Conservation (phyloP, 2,329 filamentous ascomycete species). For the Sclerotinia nivalis region DNA sequence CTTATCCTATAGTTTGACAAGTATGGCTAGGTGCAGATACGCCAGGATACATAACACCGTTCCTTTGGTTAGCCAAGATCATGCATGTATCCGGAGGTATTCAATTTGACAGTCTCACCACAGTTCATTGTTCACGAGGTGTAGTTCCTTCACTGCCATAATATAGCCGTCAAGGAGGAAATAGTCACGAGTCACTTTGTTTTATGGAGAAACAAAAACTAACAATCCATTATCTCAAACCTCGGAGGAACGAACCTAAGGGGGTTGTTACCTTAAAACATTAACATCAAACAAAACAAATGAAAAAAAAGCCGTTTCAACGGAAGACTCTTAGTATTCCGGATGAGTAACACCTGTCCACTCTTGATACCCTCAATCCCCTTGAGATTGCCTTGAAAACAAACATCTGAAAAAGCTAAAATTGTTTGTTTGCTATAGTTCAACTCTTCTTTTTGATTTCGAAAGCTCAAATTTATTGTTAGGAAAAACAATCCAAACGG, state of each 20-base stretch:
- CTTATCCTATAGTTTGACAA: constrained; percentile 21
- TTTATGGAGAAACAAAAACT: constrained; percentile 15
- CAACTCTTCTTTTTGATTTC: neutral
- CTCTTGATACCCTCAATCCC: neutral
- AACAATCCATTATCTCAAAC: constrained; percentile 14
- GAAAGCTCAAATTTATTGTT: neutral
- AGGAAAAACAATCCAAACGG: constrained; percentile 18
- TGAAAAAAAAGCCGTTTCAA: constrained; percentile 7
- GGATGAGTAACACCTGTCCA: neutral
- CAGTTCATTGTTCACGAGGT: constrained; percentile 4
- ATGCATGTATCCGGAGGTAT: constrained; percentile 25
- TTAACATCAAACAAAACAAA: constrained; percentile 21
- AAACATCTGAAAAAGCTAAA: constrained; percentile 15
- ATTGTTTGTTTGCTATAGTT: constrained; percentile 1
- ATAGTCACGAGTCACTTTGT: constrained; percentile 19
- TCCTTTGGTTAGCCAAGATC: constrained; percentile 24
- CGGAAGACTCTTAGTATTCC: neutral
- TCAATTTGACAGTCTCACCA: constrained; percentile 20
- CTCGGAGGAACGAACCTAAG: constrained; percentile 21
- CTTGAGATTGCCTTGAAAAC: constrained; percentile 8
- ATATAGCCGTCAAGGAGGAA: constrained; percentile 16
- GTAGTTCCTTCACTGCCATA: constrained; percentile 5
- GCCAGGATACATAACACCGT: constrained; percentile 20
- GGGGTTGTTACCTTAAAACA: constrained; percentile 11
- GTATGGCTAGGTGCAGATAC: constrained; percentile 22